These are phyloP conservation scores for Saccharomycopsis olivae DNA, from an alignment of 805 yeast species.

Conservation along the genomic window DNA sequence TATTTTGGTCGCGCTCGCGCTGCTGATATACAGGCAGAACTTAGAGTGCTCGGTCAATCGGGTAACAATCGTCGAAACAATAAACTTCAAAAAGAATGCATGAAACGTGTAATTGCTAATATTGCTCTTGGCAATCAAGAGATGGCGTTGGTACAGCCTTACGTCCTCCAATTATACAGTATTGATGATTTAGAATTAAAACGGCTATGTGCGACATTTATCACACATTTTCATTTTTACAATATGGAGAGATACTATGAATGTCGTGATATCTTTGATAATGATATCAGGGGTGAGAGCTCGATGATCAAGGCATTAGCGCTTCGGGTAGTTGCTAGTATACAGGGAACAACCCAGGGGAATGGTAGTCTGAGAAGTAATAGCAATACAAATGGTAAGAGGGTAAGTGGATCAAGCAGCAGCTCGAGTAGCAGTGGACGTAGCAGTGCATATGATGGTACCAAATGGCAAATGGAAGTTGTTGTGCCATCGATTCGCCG, in stretches of 20 bases:
- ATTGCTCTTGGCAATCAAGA: conserved; percentile 76
- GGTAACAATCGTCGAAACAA: no score
- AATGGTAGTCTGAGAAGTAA: no score
- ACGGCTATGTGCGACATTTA: conserved; percentile 57
- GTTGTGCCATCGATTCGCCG: conserved; percentile 24
- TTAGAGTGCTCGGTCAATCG: no score
- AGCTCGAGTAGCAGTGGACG: no score
- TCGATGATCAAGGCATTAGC: conserved; percentile 43
- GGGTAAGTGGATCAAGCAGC: no score
- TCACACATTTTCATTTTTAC: conserved; percentile 48
- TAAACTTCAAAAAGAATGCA: conserved; percentile 34
- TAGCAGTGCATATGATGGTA: conserved; percentile 45
- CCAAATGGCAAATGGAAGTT: conserved; percentile 33
- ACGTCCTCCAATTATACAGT: conserved; percentile 43
- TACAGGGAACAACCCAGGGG: no score
- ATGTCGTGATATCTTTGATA: not conserved
- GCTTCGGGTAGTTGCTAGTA: conserved; percentile 49
- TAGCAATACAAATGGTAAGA: no score
- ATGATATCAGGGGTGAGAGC: conserved; percentile 20
- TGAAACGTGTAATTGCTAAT: conserved; percentile 74
- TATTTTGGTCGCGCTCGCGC: conserved; percentile 21
- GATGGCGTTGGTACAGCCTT: conserved; percentile 55
- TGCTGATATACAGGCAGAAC: conserved; percentile 24
- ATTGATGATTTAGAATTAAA: conserved; percentile 60
- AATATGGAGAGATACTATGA: conserved; percentile 45